Percentiles rank a stretch among this genome's conserved stretches.
Conservation (phyloP, 2,329 filamentous ascomycete species). For the Diaporthe citriasiana region DNA sequence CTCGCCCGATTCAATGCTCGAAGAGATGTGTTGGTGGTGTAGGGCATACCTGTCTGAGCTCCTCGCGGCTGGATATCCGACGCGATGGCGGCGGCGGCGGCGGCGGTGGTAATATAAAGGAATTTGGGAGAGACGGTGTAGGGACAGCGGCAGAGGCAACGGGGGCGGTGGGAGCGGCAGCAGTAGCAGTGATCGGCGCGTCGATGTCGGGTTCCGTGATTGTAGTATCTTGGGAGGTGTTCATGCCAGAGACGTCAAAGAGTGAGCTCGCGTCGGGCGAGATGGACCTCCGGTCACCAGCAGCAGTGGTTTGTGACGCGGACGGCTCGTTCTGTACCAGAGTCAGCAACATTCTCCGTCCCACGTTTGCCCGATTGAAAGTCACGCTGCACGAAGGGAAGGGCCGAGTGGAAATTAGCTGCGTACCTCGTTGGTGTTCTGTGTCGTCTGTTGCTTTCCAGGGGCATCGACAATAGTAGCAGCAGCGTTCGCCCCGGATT, state of each 20-base stretch:
- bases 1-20: not conserved
- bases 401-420: not conserved
- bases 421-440: constrained; percentile 35
- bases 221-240: constrained; percentile 63
- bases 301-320: constrained; percentile 28
- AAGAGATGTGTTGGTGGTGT: not conserved
- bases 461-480: not conserved
- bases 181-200: constrained; percentile 43
- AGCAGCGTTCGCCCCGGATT: constrained; percentile 4
- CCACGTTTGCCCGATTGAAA: not conserved
- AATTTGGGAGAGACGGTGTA: constrained; percentile 11
- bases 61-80: constrained; percentile 62
- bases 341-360: constrained; percentile 10
- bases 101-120: not conserved
- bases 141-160: constrained; percentile 22
- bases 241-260: constrained; percentile 63
- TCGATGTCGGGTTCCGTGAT: constrained; percentile 63
- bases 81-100: constrained; percentile 45
- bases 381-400: not conserved
- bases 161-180: constrained; percentile 28
- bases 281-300: constrained; percentile 44
- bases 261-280: constrained; percentile 63
- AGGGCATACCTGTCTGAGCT: constrained; percentile 63
- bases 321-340: constrained; percentile 37
- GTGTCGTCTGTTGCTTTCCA: constrained; percentile 1